A percentile compares a stretch with the other conserved stretches of the same genome.
Conservation (phyloP, 2,329 filamentous ascomycete genomes). For the Trichothecium sympodiale region DNA sequence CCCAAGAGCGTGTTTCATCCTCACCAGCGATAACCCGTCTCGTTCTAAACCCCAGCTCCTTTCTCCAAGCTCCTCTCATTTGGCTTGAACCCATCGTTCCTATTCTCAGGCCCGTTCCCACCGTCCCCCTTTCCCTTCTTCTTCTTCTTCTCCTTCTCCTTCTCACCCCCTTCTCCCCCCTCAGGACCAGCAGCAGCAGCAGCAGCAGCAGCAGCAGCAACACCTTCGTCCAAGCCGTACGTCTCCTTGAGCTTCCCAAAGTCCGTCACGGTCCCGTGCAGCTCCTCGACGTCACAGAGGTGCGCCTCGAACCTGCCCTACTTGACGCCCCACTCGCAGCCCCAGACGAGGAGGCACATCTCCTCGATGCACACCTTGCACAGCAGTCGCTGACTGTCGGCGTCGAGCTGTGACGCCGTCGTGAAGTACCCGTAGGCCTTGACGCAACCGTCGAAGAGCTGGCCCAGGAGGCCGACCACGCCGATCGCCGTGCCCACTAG, state of each 20-base stretch:
- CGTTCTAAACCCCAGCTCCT: slow-evolving; percentile 21
- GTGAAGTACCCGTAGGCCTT: slow-evolving; percentile 34
- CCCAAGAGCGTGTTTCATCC: slow-evolving; percentile 5
- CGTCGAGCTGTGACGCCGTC: slow-evolving; percentile 27
- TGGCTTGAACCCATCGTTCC: slow-evolving; percentile 9
- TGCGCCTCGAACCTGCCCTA: slow-evolving; percentile 32
- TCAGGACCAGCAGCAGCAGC: slow-evolving; percentile 16
- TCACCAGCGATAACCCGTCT: slow-evolving; percentile 32
- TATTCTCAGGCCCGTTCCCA: slow-evolving; percentile 7
- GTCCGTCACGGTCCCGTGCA: slow-evolving; percentile 32
- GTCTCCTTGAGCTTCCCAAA: slow-evolving; percentile 27
- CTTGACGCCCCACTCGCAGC: slow-evolving; percentile 34
- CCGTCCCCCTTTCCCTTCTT: slow-evolving; percentile 11
- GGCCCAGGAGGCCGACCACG: slow-evolving; percentile 31
- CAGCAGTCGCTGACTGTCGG: slow-evolving; percentile 29
- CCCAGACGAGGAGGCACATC: slow-evolving; percentile 36
- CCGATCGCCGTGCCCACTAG: slow-evolving; percentile 29
- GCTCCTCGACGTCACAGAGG: slow-evolving; percentile 27
- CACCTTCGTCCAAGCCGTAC: slow-evolving; percentile 28
- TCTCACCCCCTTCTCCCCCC: slow-evolving; percentile 5
- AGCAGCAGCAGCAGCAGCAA: slow-evolving; percentile 12
- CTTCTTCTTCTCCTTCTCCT: slow-evolving; percentile 7
- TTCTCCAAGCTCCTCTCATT: slow-evolving; percentile 21
- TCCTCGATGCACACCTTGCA: slow-evolving; percentile 39
- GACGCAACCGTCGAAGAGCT: slow-evolving; percentile 35